Percentiles rank a stretch among this genome's conserved stretches.
phyloP scores from a whole-genome alignment of 2,329 filamentous ascomycete species.

The Penicillium janthinellum region DNA sequence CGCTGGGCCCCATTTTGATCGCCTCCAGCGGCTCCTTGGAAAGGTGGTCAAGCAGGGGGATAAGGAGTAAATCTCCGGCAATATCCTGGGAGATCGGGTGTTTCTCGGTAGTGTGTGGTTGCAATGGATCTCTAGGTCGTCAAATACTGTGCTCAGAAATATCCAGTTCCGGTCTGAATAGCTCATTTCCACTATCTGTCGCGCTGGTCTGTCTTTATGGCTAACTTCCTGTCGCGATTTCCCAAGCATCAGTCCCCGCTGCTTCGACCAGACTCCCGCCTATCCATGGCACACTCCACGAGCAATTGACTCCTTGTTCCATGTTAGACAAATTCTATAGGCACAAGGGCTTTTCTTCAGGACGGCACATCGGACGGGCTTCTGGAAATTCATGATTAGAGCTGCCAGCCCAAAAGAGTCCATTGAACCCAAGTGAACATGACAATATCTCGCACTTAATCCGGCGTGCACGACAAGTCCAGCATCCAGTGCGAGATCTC shows the following conservation, averaged over 20 bases:
- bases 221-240: neutral
- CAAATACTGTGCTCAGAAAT: constrained; percentile 16
- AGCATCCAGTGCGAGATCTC: constrained; percentile 26
- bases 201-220: neutral
- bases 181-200: neutral
- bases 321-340: constrained; percentile 27
- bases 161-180: constrained; percentile 9
- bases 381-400: constrained; percentile 9
- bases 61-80: neutral
- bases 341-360: constrained; percentile 23
- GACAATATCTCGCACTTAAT: constrained; percentile 28
- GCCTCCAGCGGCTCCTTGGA: neutral
- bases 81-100: neutral
- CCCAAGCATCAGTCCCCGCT: constrained; percentile 2
- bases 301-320: constrained; percentile 31
- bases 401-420: neutral
- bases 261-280: constrained; percentile 28
- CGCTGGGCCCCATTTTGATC: constrained; percentile 16
- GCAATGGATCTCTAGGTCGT: constrained; percentile 17
- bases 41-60: constrained; percentile 8
- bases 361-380: constrained; percentile 23
- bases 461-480: constrained; percentile 24
- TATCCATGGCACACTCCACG: constrained; percentile 31
- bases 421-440: neutral
- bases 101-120: neutral